Evolutionary conservation across 108 stramenopile species (phyloP).

Genomic region (Cylindrotheca fusiformis): DNA sequence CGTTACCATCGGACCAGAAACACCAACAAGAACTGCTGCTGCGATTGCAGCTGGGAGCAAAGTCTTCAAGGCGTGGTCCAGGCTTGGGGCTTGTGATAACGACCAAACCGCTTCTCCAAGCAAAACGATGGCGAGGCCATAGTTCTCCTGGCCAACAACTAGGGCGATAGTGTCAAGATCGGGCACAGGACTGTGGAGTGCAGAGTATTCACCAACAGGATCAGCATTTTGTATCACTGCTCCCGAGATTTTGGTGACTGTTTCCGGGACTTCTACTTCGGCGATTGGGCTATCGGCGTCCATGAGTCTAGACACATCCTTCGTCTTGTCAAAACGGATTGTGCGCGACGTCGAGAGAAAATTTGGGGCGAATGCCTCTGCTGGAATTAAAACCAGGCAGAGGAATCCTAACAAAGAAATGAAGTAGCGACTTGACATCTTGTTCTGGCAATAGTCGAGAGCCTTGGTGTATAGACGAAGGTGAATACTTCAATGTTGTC

Average conservation of each 20-base stretch:
- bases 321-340: no score
- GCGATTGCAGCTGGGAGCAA: slow-evolving; percentile 68
- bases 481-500: no score
- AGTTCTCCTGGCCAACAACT: slow-evolving; percentile 87
- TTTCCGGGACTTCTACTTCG: background rate
- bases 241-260: background rate
- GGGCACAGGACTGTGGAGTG: background rate
- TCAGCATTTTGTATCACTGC: background rate
- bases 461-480: no score
- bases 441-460: no score
- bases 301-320: no score
- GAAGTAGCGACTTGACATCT: no score
- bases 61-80: slow-evolving; percentile 68
- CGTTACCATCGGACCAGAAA: slow-evolving; percentile 83
- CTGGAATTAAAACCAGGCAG: no score
- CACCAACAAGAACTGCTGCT: slow-evolving; percentile 51
- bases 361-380: no score
- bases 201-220: no score
- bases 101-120: slow-evolving; percentile 84
- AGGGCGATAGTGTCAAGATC: slow-evolving; percentile 60
- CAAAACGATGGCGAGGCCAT: slow-evolving; percentile 76
- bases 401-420: no score
- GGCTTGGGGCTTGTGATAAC: slow-evolving; percentile 65
- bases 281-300: no score
- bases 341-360: no score